These are phyloP conservation scores for Chionographis japonica DNA, from an alignment of 106 monocot genomes.

Conservation along the genomic window DNA sequence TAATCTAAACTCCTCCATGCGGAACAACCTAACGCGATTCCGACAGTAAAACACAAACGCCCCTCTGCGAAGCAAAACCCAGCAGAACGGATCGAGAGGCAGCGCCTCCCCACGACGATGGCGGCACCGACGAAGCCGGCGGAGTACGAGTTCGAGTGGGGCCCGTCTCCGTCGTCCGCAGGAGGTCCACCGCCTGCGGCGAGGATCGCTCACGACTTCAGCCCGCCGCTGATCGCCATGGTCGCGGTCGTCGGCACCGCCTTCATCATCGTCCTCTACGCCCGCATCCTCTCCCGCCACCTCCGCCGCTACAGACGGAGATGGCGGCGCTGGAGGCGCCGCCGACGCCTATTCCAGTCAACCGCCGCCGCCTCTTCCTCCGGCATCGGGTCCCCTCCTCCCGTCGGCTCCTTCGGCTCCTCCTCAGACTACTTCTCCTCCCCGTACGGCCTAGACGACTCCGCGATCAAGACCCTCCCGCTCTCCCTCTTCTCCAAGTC, in stretches of 20 bases:
- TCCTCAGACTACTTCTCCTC: constrained; percentile 44
- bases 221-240: constrained; percentile 84
- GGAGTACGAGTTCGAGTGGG: constrained; percentile 23
- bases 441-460: constrained; percentile 77
- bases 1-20: too few relatives aligned
- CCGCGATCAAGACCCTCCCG: constrained; percentile 70
- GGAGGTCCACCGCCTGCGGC: not conserved
- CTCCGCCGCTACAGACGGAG: constrained; percentile 29
- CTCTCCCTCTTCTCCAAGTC: constrained; percentile 46
- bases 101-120: not conserved
- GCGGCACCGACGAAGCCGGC: constrained; percentile 27
- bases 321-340: constrained; percentile 16
- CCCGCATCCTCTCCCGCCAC: constrained; percentile 43
- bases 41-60: too few relatives aligned
- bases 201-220: constrained; percentile 21
- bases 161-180: constrained; percentile 3
- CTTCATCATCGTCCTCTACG: constrained; percentile 67
- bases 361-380: constrained; percentile 12
- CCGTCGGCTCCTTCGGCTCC: constrained; percentile 18
- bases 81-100: too few relatives aligned
- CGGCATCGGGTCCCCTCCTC: constrained; percentile 12
- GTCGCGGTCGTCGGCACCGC: constrained; percentile 76
- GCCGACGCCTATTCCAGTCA: constrained; percentile 20
- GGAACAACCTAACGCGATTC: too few relatives aligned
- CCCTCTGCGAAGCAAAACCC: too few relatives aligned